Base-by-base conservation (phyloP, 202 grass and related monocot species). In the Dendrocalamus latiflorus region DNA sequence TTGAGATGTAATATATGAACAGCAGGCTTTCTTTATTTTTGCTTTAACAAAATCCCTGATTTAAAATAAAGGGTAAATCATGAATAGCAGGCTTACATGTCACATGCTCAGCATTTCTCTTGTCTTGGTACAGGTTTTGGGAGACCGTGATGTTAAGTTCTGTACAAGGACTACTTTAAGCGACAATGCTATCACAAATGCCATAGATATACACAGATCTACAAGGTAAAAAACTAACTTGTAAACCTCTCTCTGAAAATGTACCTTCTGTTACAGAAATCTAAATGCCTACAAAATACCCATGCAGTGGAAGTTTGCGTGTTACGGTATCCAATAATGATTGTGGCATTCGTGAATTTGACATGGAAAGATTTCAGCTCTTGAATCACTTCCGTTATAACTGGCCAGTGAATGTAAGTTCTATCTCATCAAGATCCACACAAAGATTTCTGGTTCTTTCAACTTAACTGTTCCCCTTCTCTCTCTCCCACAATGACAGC, bases 351-450 rank as follows among this genome's bases (percentile, higher is more conserved):
- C n/a, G n/a, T n/a, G n/a, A n/a, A n/a, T n/a, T n/a, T n/a, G n/a
- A n/a, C n/a, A n/a, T n/a, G n/a, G n/a, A n/a, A n/a, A n/a, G n/a
- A n/a, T n/a, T n/a, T n/a, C n/a, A n/a, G n/a, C n/a, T n/a, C n/a
- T n/a, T n/a, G n/a, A n/a, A n/a, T n/a, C n/a, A n/a, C n/a, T n/a
- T n/a, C n/a, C n/a, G n/a, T n/a, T n/a, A n/a, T n/a, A n/a, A n/a
- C 41, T 97, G 94, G 94, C 88, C 94, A 17, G 94, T 97, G 20
- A 97, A 97, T 87, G 94, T 97, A 88, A 97, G 86, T 85, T 75
- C 16, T 85, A 5, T 75, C 51, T 80, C 61, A 16, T 80, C 70
- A 43, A 70, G 8, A 50, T 76, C 33, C 71, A 68, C 21, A 53
- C n/a, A 17, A 60, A 22, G 28, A 34, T 68, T 33, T 75, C 8